Conservation (phyloP, 306 rosid genomes). For the Cicer chorassanicum region DNA sequence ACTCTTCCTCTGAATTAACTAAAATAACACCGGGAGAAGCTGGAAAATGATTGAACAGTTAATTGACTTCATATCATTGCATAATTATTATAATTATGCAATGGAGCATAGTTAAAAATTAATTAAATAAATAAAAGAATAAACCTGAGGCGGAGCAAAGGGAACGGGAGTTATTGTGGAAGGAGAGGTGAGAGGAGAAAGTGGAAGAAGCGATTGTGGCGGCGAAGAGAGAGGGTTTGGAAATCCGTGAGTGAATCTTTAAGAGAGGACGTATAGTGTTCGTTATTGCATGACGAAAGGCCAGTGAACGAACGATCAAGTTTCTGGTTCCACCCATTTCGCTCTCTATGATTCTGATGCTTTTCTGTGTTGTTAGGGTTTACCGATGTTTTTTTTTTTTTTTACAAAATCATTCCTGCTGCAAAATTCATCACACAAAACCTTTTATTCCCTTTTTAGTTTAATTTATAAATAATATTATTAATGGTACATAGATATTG, state of each 20-base stretch:
- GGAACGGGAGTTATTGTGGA: constrained; percentile 43
- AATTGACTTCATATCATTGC: neutral
- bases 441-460: too few species aligned
- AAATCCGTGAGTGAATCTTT: neutral
- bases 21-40: constrained; percentile 60
- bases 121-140: too few species aligned
- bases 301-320: constrained; percentile 40
- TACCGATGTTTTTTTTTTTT: neutral
- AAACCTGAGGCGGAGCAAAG: constrained; percentile 52
- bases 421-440: neutral
- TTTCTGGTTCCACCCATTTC: constrained; percentile 45
- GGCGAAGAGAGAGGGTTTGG: constrained; percentile 45
- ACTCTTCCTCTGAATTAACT: constrained; percentile 64
- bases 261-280: constrained; percentile 35
- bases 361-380: neutral
- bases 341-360: neutral
- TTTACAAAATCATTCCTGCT: neutral
- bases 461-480: too few species aligned
- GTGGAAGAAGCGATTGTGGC: constrained; percentile 31
- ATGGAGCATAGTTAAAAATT: neutral
- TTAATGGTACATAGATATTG: too few species aligned
- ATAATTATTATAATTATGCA: neutral
- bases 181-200: constrained; percentile 39
- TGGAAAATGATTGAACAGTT: constrained; percentile 45
- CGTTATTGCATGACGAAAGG: constrained; percentile 39